Percentiles rank a stretch among this genome's conserved stretches.
Evolutionary conservation across 176 grass and related monocot species (phyloP).

Genomic region (Cenchrus americanus): DNA sequence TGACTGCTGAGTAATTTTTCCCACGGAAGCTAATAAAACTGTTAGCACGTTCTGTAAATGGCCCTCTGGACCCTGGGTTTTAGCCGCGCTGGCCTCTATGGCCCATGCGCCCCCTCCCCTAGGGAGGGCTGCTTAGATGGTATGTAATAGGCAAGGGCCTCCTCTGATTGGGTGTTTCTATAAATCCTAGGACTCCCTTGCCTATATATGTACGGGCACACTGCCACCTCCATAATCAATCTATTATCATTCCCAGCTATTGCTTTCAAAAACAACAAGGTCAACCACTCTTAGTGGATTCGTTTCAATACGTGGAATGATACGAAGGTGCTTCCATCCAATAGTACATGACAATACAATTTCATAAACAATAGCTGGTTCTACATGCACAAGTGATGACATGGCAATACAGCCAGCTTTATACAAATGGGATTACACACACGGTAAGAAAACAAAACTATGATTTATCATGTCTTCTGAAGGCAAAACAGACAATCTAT

Average conservation of each 20-base stretch:
- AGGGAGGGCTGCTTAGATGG: no score
- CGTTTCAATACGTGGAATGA: neutral
- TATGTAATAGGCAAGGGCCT: no score
- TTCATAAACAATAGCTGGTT: slow-evolving; percentile 22
- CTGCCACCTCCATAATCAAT: no score
- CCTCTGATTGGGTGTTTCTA: no score
- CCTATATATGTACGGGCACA: no score
- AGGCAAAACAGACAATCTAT: neutral
- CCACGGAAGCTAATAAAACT: neutral
- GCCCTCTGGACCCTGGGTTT: no score
- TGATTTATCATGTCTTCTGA: slow-evolving; percentile 4
- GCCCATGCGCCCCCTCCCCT: no score
- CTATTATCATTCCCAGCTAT: no score
- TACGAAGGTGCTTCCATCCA: neutral
- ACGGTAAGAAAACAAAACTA: neutral
- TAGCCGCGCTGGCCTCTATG: no score
- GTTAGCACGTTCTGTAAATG: no score
- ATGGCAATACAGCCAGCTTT: neutral
- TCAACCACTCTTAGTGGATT: neutral
- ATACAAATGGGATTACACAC: slow-evolving; percentile 8
- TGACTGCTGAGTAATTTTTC: slow-evolving; percentile 7
- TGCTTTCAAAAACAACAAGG: neutral
- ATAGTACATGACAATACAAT: neutral
- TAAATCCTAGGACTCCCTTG: no score
- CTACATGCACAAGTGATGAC: slow-evolving; percentile 2